Evolutionary conservation across 2,329 filamentous ascomycete genomes (phyloP).

Genomic region (Talaromyces sp.): DNA sequence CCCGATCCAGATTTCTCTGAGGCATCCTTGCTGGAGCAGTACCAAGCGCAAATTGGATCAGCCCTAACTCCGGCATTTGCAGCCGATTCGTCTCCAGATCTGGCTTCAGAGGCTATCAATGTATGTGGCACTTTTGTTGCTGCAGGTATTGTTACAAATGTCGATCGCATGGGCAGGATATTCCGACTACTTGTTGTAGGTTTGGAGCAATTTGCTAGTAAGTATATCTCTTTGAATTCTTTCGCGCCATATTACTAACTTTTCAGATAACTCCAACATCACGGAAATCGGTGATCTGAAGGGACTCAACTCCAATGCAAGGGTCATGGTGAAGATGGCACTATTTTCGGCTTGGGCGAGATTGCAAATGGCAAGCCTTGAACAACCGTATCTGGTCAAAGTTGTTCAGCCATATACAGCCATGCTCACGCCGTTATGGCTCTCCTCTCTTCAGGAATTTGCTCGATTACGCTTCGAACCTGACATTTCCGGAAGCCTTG

Average conservation of each 20-base stretch:
- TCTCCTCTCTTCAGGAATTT: conserved; percentile 89
- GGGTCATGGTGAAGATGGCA: conserved; percentile 97
- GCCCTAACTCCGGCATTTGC: conserved; percentile 95
- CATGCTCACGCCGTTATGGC: conserved; percentile 85
- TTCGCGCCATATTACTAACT: conserved; percentile 13
- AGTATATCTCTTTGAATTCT: conserved; percentile 18
- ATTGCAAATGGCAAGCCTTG: conserved; percentile 87
- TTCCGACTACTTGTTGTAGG: conserved; percentile 87
- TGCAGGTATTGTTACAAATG: conserved; percentile 92
- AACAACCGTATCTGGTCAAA: conserved; percentile 82
- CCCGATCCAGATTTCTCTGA: conserved; percentile 98
- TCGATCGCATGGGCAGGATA: conserved; percentile 98
- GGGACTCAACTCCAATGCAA: conserved; percentile 88
- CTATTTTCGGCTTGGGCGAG: conserved; percentile 97
- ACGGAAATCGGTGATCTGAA: conserved; percentile 89
- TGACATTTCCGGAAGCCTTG: conserved; percentile 87
- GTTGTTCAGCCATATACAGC: conserved; percentile 88
- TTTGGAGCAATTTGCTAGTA: conserved; percentile 81
- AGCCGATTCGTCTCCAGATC: conserved; percentile 87
- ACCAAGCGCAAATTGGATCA: conserved; percentile 96
- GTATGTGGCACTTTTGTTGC: conserved; percentile 98
- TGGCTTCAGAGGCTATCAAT: conserved; percentile 92
- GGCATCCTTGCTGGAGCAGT: conserved; percentile 91
- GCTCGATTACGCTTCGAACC: conserved; percentile 91
- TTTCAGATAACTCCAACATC: conserved; percentile 60